Evolutionary conservation across 352 stramenopile species (phyloP), one percentile per base, ranked within the genome.

Genomic region (Pythium brachiatum): DNA sequence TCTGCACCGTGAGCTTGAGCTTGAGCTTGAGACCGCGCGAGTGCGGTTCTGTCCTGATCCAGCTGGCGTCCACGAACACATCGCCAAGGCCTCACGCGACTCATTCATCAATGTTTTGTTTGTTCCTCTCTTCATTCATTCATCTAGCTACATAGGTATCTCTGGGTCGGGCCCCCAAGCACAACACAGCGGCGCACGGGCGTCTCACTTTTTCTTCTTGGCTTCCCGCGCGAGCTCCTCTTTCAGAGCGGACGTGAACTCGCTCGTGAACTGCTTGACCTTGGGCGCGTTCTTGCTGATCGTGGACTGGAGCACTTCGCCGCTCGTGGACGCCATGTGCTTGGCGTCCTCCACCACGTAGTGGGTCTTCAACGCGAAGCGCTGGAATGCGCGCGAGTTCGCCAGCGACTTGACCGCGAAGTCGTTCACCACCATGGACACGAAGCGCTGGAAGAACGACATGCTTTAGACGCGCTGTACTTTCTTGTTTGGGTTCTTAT

Each of bases 1-100:
- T 98, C 75, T 99, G 98, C 61, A 99, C 92, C 43, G 97, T 99
- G 34, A 99, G 79, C 75, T 98, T 97, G 63, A 99, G 78, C 83
- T 99, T 99, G 48, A 99, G 87, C n/a, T n/a, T n/a, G n/a, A n/a
- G n/a, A n/a, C n/a, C n/a, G n/a, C n/a, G n/a, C n/a, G n/a, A n/a
- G n/a, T n/a, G n/a, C n/a, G n/a, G n/a, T n/a, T n/a, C n/a, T n/a
- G n/a, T n/a, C n/a, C n/a, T n/a, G n/a, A n/a, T n/a, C n/a, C n/a
- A n/a, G n/a, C n/a, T n/a, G n/a, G n/a, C n/a, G n/a, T n/a, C n/a
- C n/a, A n/a, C n/a, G n/a, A n/a, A n/a, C n/a, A n/a, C n/a, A n/a
- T n/a, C n/a, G n/a, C n/a, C n/a, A n/a, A n/a, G n/a, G 29, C 29
- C 29, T 34, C 29, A 34, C 29, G 9, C 5, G 5, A 34, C 5